These are phyloP conservation scores for Auxenochlorella pyrenoidosa DNA, from an alignment of 139 green algal genomes.

Conservation along the genomic window DNA sequence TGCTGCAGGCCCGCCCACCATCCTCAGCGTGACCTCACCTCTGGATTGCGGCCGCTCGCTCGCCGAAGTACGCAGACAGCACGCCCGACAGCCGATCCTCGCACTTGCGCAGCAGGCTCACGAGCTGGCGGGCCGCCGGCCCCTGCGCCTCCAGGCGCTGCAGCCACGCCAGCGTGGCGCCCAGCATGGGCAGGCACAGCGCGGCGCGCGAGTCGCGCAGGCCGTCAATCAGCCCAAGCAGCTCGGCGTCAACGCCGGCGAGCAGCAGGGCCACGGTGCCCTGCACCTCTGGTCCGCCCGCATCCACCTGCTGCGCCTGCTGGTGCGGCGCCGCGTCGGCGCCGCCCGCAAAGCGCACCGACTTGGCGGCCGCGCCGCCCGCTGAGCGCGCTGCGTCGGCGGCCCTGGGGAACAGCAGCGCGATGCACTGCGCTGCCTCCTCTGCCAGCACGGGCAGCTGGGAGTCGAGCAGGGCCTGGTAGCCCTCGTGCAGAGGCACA, in stretches of 20 bases:
- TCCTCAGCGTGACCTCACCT: not conserved
- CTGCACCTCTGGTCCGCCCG: slow-evolving; percentile 1
- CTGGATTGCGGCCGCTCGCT: slow-evolving; percentile 27
- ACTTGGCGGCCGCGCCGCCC: not conserved
- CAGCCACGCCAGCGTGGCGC: slow-evolving; percentile 36
- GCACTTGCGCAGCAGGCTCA: slow-evolving; percentile 26
- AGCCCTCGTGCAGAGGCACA: slow-evolving; percentile 24
- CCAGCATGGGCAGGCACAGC: slow-evolving; percentile 55
- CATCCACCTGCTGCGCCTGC: not conserved
- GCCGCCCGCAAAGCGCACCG: slow-evolving; percentile 12
- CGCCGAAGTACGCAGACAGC: slow-evolving; percentile 20
- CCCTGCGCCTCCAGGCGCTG: slow-evolving; percentile 1
- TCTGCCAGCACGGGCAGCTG: slow-evolving; percentile 34
- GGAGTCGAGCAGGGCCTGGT: slow-evolving; percentile 17
- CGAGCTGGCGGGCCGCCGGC: not conserved
- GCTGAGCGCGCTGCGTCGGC: not conserved
- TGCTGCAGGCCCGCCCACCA: not conserved
- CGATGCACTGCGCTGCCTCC: slow-evolving; percentile 35
- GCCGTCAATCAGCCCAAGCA: slow-evolving; percentile 48
- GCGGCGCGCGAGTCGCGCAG: slow-evolving; percentile 17
- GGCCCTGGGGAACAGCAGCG: slow-evolving; percentile 30
- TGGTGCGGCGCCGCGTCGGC: not conserved
- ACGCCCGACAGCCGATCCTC: slow-evolving; percentile 21
- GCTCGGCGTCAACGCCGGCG: slow-evolving; percentile 41
- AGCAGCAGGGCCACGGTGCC: slow-evolving; percentile 34